These are phyloP conservation scores for Dipteronia dyeriana DNA, from an alignment of 345 rosid species.

Conservation along the genomic window DNA sequence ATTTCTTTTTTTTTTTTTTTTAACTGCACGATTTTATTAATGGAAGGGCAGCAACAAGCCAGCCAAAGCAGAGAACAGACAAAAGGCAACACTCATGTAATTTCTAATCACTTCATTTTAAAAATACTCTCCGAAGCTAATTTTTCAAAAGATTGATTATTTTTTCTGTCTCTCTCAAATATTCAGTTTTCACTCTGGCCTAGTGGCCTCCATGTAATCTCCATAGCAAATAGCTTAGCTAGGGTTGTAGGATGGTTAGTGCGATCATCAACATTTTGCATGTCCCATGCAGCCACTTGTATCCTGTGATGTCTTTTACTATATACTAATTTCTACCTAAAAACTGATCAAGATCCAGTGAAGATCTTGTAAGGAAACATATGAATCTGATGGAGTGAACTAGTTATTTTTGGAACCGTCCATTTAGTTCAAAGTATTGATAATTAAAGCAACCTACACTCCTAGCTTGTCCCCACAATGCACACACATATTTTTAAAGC, in stretches of 20 bases:
- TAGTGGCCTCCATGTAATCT: background rate
- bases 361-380: background rate
- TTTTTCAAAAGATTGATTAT: too few relatives aligned
- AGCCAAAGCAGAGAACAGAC: too few relatives aligned
- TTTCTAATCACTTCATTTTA: too few relatives aligned
- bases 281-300: constrained; percentile 5
- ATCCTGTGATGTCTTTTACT: background rate
- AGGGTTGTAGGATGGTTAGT: background rate
- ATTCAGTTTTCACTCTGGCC: background rate
- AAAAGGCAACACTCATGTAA: too few relatives aligned
- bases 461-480: constrained; percentile 3
- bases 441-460: background rate
- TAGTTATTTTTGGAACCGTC: background rate
- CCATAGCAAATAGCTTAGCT: constrained; percentile 5
- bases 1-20: too few relatives aligned
- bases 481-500: background rate
- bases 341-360: too few relatives aligned
- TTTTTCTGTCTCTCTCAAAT: too few relatives aligned
- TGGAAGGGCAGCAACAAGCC: too few relatives aligned
- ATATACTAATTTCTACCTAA: too few relatives aligned
- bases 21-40: too few relatives aligned
- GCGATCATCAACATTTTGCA: background rate
- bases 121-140: too few relatives aligned
- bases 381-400: background rate
- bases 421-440: background rate